Conservation (phyloP, 371 early-diverging fungal species). For the Mortierella sp. region DNA sequence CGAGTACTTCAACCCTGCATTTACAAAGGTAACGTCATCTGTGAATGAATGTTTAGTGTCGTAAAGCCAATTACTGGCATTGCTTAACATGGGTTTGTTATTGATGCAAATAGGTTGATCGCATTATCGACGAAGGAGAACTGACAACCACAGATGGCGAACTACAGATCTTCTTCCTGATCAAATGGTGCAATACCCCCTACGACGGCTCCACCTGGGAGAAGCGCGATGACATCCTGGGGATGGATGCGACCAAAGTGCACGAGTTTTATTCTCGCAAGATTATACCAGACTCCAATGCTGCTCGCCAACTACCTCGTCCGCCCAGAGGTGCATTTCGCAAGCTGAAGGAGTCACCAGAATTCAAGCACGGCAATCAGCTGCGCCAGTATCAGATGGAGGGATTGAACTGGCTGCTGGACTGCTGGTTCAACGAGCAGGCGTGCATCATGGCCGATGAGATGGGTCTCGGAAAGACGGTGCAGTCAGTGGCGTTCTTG, state of each 20-base stretch:
- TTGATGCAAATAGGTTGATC: conserved; percentile 64
- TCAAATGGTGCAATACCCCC: conserved; percentile 92
- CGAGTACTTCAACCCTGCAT: conserved; percentile 68
- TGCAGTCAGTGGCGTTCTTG: conserved; percentile 81
- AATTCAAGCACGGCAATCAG: conserved; percentile 77
- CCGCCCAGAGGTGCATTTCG: conserved; percentile 68
- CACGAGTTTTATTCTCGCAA: conserved; percentile 61
- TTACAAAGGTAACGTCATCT: conserved; percentile 6
- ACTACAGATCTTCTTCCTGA: conserved; percentile 78
- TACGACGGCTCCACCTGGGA: conserved; percentile 95
- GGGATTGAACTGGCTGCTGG: conserved; percentile 79
- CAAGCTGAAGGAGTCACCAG: conserved; percentile 73
- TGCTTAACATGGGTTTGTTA: too few relatives aligned
- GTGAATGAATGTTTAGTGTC: too few relatives aligned
- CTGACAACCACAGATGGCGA: conserved; percentile 63
- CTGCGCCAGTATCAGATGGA: conserved; percentile 80
- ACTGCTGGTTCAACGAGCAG: conserved; percentile 75
- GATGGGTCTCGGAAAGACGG: conserved; percentile 90
- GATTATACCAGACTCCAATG: conserved; percentile 60
- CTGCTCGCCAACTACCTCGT: conserved; percentile 60
- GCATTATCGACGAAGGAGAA: conserved; percentile 90
- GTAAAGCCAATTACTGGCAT: too few relatives aligned
- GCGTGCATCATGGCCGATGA: conserved; percentile 89
- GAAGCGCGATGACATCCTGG: conserved; percentile 70
- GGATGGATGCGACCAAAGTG: conserved; percentile 60